Evolutionary conservation across 2,329 filamentous ascomycete genomes (phyloP).

Genomic region (Colletotrichum gigasporum): DNA sequence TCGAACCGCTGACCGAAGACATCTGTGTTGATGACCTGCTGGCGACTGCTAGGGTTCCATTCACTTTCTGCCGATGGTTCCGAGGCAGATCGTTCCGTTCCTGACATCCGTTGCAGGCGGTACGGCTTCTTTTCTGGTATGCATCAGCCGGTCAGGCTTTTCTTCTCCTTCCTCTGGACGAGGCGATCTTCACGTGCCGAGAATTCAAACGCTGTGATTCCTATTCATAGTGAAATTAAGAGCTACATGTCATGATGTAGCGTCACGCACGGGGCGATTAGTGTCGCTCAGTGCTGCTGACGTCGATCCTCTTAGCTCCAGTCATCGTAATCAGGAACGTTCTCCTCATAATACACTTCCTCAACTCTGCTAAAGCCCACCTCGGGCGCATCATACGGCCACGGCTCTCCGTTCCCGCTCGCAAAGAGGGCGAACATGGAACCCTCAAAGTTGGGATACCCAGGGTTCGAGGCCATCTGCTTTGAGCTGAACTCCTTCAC

Average conservation of each 20-base stretch:
- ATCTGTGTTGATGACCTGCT: neutral
- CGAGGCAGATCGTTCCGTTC: slow-evolving; percentile 11
- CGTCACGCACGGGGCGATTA: neutral
- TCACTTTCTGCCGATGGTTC: neutral
- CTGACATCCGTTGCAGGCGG: neutral
- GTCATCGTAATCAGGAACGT: slow-evolving; percentile 20
- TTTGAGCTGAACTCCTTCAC: slow-evolving; percentile 30
- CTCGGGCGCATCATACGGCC: slow-evolving; percentile 33
- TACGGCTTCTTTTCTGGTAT: neutral
- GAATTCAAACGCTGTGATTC: no score
- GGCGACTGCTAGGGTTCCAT: slow-evolving; percentile 2
- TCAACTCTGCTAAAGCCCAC: slow-evolving; percentile 35
- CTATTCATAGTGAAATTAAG: neutral
- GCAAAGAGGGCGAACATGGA: slow-evolving; percentile 37
- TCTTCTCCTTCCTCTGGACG: neutral
- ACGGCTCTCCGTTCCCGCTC: slow-evolving; percentile 35
- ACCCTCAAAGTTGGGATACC: slow-evolving; percentile 34
- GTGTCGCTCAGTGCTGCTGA: neutral
- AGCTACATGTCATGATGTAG: neutral
- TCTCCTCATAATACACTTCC: slow-evolving; percentile 36
- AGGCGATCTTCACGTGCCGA: neutral
- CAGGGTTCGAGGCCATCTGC: slow-evolving; percentile 19
- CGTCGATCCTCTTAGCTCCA: neutral
- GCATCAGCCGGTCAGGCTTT: fast-evolving
- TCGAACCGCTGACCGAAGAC: neutral